Evolutionary conservation across 805 yeast genomes (phyloP).

Genomic region (Huiozyma naganishii): DNA sequence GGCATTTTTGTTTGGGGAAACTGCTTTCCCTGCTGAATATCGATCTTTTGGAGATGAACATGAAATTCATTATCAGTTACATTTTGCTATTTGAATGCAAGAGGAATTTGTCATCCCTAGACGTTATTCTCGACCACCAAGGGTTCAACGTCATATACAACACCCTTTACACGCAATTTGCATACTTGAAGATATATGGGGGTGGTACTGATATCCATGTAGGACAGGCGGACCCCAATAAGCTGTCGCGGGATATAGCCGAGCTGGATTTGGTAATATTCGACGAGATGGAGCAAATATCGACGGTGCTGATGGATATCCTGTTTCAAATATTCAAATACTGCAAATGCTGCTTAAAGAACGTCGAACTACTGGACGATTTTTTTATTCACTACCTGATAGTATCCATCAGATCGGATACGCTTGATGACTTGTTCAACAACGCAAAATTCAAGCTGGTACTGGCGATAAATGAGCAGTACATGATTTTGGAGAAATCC

Average conservation of each 20-base stretch:
- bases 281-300: constrained; percentile 29
- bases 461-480: constrained; percentile 78
- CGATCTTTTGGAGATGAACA: constrained; percentile 26
- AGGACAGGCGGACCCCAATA: background rate
- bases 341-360: constrained; percentile 33
- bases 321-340: constrained; percentile 45
- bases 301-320: constrained; percentile 39
- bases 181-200: constrained; percentile 25
- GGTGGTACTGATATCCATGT: constrained; percentile 9
- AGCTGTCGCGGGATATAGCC: constrained; percentile 5
- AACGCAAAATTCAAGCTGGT: constrained; percentile 61
- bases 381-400: constrained; percentile 40
- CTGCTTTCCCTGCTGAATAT: constrained; percentile 36
- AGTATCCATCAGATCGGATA: constrained; percentile 32
- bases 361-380: constrained; percentile 33
- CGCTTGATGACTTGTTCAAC: constrained; percentile 46
- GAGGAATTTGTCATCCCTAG: constrained; percentile 32
- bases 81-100: constrained; percentile 37
- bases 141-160: constrained; percentile 40
- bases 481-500: constrained; percentile 43
- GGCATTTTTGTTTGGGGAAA: constrained; percentile 39
- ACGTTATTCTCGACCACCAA: constrained; percentile 38
- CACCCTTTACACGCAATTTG: constrained; percentile 30
- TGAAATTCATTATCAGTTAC: constrained; percentile 34
- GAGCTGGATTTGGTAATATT: constrained; percentile 27